Evolutionary conservation across 2,329 filamentous ascomycete genomes (phyloP).

Genomic region (Fusarium sublunatum): DNA sequence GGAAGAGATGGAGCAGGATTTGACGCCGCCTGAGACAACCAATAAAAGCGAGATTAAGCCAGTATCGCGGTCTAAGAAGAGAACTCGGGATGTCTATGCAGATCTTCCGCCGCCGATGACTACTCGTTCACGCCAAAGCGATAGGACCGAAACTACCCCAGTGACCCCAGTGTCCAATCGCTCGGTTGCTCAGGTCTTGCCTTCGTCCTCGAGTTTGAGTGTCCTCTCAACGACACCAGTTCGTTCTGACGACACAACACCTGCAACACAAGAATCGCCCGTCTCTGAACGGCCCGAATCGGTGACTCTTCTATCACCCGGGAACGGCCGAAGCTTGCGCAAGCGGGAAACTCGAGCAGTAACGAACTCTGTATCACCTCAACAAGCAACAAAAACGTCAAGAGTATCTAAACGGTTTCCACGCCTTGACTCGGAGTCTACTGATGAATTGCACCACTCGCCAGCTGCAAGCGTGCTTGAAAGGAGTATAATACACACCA

Average conservation of each 20-base stretch:
- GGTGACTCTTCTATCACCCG: slow-evolving; percentile 43
- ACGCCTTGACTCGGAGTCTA: slow-evolving; percentile 56
- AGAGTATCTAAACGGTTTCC: slow-evolving; percentile 41
- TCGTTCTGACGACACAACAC: slow-evolving; percentile 52
- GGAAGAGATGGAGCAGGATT: slow-evolving; percentile 11
- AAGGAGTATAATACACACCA: slow-evolving; percentile 50
- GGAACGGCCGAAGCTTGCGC: slow-evolving; percentile 28
- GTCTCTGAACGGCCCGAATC: slow-evolving; percentile 38
- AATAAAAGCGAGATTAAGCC: neutral
- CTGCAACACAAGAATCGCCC: slow-evolving; percentile 51
- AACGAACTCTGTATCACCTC: slow-evolving; percentile 47
- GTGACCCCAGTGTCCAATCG: slow-evolving; percentile 41
- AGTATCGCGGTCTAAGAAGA: slow-evolving; percentile 21
- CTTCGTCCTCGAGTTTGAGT: slow-evolving; percentile 55
- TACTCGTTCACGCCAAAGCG: slow-evolving; percentile 42
- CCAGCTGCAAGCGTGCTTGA: slow-evolving; percentile 53
- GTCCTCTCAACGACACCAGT: slow-evolving; percentile 55
- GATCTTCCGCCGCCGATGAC: slow-evolving; percentile 43
- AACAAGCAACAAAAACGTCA: slow-evolving; percentile 34
- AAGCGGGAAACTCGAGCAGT: slow-evolving; percentile 30
- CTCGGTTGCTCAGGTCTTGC: slow-evolving; percentile 12
- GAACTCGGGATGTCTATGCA: slow-evolving; percentile 19
- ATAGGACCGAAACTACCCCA: slow-evolving; percentile 31
- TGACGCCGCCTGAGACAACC: neutral
- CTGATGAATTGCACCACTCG: slow-evolving; percentile 61